Base-by-base conservation (phyloP, 768 basidiomycete genomes). In the Cyclocybe aegerita region DNA sequence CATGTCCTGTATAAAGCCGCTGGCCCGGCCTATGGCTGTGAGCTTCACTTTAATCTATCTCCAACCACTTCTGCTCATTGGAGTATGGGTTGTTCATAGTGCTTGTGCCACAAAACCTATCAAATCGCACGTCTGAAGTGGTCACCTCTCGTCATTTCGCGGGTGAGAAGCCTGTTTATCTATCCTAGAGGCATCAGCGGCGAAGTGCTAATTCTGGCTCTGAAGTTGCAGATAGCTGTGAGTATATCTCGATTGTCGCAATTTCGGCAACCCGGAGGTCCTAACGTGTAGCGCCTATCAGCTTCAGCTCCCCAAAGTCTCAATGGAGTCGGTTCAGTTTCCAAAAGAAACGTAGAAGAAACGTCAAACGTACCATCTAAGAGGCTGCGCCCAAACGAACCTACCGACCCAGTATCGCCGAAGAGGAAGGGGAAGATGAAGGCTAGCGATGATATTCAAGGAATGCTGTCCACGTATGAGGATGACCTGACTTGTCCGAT, bases 401-500 rank as follows among this genome's bases (percentile, higher is more conserved):
- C 53, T n/a, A 15, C 58, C 48, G 34, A 36, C 12, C 35, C 35
- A 9, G 46, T 54, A 12, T 56, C 55, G 3, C 58, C 56, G 32
- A 53, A 56, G 45, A 43, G 56, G 54, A 81, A 79, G 65, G 76
- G 74, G 11, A 83, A 81, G 60, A 65, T 58, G 50, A 78, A 70
- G 52, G 69, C 58, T 9, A 49, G 43, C 29, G 61, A 63, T 30
- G 55, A 45, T 23, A 31, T 70, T 8, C 46, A 51, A 42, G 55
- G 55, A 32, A 59, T 70, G 12, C 61, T 88, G 37, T 69, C 70
- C 3, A 70, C 56, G n/a, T 79, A 82, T 42, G 86, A 85, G 61
- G 76, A 81, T 39, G 86, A 88, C 57, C 65, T 89, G 42, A 80
- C 70, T 11, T 90, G 88, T 64, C 80, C 88, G 1, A 86, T 90